phyloP scores from a whole-genome alignment of 192 early-diverging fungal genomes.

The Backusella psychrophila region DNA sequence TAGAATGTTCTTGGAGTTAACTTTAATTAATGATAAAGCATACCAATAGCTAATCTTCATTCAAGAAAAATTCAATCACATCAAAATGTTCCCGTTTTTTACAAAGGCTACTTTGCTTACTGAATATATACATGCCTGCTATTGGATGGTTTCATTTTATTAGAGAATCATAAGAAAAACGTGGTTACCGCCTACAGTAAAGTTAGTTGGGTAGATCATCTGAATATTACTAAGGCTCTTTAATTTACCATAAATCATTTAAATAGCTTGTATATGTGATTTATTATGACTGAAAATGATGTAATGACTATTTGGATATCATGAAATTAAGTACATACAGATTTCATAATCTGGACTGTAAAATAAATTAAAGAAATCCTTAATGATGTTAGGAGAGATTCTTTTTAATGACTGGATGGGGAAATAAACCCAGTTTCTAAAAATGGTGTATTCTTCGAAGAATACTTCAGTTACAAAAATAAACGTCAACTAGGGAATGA shows the following conservation, averaged over 20 bases:
- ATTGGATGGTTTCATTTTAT: background rate
- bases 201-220: background rate
- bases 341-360: background rate
- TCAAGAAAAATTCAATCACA: background rate
- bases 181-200: background rate
- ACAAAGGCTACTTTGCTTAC: background rate
- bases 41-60: background rate
- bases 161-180: background rate
- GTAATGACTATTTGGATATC: background rate
- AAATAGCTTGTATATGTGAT: background rate
- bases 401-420: background rate
- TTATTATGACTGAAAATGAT: background rate
- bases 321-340: background rate
- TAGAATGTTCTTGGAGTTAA: background rate
- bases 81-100: background rate
- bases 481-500: background rate
- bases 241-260: background rate
- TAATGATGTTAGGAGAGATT: background rate
- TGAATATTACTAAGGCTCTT: background rate
- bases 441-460: background rate
- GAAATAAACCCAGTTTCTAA: constrained; percentile 1
- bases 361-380: background rate
- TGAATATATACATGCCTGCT: background rate
- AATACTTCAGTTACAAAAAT: background rate
- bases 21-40: background rate